Evolutionary conservation across 345 rosid species (phyloP), one percentile per base, ranked within the genome.

Genomic region (Acer yangbiense): DNA sequence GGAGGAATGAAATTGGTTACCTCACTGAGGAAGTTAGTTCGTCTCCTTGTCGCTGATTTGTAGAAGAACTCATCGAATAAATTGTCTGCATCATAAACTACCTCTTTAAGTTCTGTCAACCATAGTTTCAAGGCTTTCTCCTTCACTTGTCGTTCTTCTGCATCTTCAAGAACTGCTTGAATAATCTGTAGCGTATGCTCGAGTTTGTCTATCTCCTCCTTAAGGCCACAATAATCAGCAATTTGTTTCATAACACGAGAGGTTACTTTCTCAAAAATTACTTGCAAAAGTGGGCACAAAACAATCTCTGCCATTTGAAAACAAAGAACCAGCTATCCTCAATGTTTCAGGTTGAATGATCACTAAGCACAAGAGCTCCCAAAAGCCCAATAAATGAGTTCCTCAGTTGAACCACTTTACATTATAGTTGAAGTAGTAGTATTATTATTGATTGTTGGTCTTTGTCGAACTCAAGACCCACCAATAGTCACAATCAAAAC

Each of bases 141-240:
- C 3, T 12, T 35, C 25, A 43, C 43, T 48, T 73, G 81, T 25
- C 68, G 20, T 62, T 81, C 54, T 39, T 77, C 83, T 58, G 83
- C 83, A 68, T 72, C 80, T 50, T 81, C 61, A 20, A 81, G 65
- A 21, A 68, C 84, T 9, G 76, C 84, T 52, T 73, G 75, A 50
- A 81, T 69, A 1, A 69, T 4, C 5, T 0, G 25, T 46, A 77
- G 16, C 60, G 32, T 72, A 4, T 23, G 58, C 20, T 20, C 52
- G 13, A 81, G 69, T 50, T 62, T 81, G 29, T 68, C 44, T 20
- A 72, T 13, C 17, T 68, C 55, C 60, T 52, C 27, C 70, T 41
- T 48, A 9, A 46, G 18, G 9, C 20, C 78, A 4, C 50, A 29
- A 29, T 29, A 2, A 29, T 29, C 6, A 17, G 7, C 23, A 43